Percentiles rank a stretch among this genome's conserved stretches.
Evolutionary conservation across 768 basidiomycete genomes (phyloP).

Genomic region (Leccinum boreale): DNA sequence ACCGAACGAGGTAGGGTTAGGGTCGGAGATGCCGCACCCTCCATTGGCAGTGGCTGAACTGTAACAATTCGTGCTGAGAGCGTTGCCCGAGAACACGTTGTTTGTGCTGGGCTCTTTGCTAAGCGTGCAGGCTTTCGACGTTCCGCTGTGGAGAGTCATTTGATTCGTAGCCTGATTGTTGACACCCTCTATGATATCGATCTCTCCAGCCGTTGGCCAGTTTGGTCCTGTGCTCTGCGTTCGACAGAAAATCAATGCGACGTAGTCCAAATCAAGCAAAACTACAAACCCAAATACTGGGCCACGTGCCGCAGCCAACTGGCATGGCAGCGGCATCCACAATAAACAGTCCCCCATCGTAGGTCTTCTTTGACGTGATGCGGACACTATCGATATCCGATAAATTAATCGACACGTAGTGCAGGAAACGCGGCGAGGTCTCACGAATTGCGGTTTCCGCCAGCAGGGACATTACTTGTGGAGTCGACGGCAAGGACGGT

Average conservation of each 20-base stretch:
- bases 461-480: constrained; percentile 42
- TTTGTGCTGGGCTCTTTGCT: constrained; percentile 7
- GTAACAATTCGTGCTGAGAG: constrained; percentile 35
- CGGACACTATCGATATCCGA: constrained; percentile 47
- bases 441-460: constrained; percentile 55
- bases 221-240: constrained; percentile 43
- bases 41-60: constrained; percentile 39
- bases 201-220: constrained; percentile 59
- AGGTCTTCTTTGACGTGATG: constrained; percentile 60
- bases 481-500: constrained; percentile 64
- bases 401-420: neutral
- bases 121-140: constrained; percentile 36
- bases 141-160: constrained; percentile 60
- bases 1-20: constrained; percentile 41
- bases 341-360: constrained; percentile 68
- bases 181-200: constrained; percentile 76
- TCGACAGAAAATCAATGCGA: neutral
- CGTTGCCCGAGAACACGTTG: constrained; percentile 17
- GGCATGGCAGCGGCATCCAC: constrained; percentile 72
- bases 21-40: constrained; percentile 51
- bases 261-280: neutral
- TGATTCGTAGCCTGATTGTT: constrained; percentile 57
- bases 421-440: constrained; percentile 5
- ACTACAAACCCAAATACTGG: constrained; percentile 50
- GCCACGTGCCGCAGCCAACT: constrained; percentile 62